phyloP scores from a whole-genome alignment of 2,329 filamentous ascomycete species.

The Venturia aucupariae region DNA sequence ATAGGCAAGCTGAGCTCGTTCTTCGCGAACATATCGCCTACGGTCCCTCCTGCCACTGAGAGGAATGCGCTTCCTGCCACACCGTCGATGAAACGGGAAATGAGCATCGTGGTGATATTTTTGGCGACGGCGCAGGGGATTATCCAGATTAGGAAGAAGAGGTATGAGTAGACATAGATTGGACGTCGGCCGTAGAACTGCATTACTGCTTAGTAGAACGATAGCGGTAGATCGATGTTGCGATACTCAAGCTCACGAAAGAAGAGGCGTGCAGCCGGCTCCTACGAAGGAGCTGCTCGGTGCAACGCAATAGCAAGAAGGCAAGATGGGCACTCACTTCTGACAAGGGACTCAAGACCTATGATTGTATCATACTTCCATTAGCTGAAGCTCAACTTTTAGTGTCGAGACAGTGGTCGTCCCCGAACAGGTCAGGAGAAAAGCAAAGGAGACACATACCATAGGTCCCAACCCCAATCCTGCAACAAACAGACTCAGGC shows the following conservation, averaged over 20 bases:
- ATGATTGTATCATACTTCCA: not conserved
- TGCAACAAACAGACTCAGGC: conserved; percentile 34
- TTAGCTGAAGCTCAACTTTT: not conserved
- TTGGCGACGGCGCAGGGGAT: conserved; percentile 71
- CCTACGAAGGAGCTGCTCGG: not conserved
- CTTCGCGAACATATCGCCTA: conserved; percentile 66
- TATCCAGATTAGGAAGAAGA: conserved; percentile 68
- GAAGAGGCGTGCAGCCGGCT: not conserved
- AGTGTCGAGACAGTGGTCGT: not conserved
- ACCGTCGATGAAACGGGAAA: conserved; percentile 69
- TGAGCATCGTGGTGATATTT: conserved; percentile 72
- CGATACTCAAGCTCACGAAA: not conserved
- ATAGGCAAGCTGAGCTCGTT: conserved; percentile 68
- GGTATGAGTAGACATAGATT: conserved; percentile 69
- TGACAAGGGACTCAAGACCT: conserved; percentile 12
- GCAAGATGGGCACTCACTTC: conserved; percentile 12
- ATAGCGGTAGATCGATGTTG: not conserved
- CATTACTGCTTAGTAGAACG: not conserved
- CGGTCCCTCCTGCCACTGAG: conserved; percentile 71
- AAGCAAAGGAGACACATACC: conserved; percentile 4
- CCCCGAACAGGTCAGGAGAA: not conserved
- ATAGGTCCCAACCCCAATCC: conserved; percentile 33
- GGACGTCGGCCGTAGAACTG: conserved; percentile 73
- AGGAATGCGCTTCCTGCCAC: conserved; percentile 55
- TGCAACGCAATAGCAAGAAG: not conserved